phyloP scores from a whole-genome alignment of 306 rosid genomes.

The Citrullus amarus region DNA sequence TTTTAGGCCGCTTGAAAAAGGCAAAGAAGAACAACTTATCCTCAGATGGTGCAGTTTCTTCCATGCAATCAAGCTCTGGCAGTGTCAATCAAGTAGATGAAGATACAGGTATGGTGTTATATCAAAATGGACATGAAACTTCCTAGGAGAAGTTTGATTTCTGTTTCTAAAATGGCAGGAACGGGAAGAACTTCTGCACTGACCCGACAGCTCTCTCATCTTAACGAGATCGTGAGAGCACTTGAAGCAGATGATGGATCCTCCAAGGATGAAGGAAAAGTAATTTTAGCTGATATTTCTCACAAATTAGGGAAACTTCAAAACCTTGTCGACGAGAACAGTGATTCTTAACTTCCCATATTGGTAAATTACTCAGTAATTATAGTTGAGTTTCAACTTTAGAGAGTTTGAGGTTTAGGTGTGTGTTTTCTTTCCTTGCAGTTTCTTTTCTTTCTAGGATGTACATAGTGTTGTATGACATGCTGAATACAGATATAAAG shows the following conservation, averaged over 20 bases:
- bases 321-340: constrained; percentile 22
- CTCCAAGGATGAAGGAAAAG: constrained; percentile 36
- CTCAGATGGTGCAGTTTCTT: constrained; percentile 24
- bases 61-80: constrained; percentile 17
- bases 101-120: constrained; percentile 35
- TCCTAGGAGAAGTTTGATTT: background rate
- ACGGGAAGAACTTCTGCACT: constrained; percentile 24
- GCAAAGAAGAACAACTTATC: constrained; percentile 20
- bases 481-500: constrained; percentile 11
- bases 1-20: constrained; percentile 46
- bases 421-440: constrained; percentile 12
- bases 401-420: constrained; percentile 5
- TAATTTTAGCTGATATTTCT: constrained; percentile 34
- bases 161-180: constrained; percentile 24
- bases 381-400: background rate
- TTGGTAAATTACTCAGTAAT: background rate
- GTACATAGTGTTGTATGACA: constrained; percentile 4
- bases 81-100: constrained; percentile 17
- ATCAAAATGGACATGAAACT: background rate
- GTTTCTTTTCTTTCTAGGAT: constrained; percentile 20
- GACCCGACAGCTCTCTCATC: constrained; percentile 20
- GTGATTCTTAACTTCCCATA: background rate
- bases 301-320: constrained; percentile 36
- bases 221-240: constrained; percentile 37
- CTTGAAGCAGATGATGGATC: constrained; percentile 36